Evolutionary conservation across 495 filamentous ascomycete species (phyloP), one percentile per base, ranked within the genome.

Genomic region (Staphylotrichum tortipilum): DNA sequence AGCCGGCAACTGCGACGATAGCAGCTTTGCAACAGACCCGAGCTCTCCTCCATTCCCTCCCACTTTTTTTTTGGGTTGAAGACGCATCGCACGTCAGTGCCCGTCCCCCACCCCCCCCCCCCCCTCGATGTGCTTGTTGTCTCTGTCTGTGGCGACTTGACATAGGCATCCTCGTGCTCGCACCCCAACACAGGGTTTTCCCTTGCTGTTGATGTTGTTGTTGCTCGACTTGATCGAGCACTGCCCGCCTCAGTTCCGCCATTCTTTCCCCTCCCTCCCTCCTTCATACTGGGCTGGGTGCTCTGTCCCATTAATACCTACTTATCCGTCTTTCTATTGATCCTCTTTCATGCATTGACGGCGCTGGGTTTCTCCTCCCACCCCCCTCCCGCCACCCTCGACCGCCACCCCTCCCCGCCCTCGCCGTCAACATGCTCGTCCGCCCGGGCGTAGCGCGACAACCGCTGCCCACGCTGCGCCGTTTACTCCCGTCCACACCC

Each of bases 371-470:
- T n/a, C n/a, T n/a, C n/a, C n/a, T n/a, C n/a, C n/a, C n/a, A n/a
- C n/a, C n/a, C n/a, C n/a, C n/a, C n/a, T n/a, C n/a, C 34, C 39
- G 17, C 18, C 34, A 9, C 22, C 11, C 3, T 34, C 24, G 28
- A 44, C 36, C 19, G 26, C 17, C n/a, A 23, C 18, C 9, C 26
- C 30, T 21, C 37, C 23, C 22, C 33, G 28, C 17, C 24, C 23
- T 7, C 17, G 5, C 31, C 14, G 17, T 43, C 47, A 56, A 49
- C 29, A 67, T 66, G 62, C 52, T 65, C 52, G 52, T 60, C 17
- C 64, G 60, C 30, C 46, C 54, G 15, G 49, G 49, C 15, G 45
- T 45, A 22, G 26, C 51, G 29, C 47, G 59, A 36, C 58, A 56
- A 26, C 47, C 29, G 34, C 43, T 61, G 12, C 50, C 49, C 6